Conservation (phyloP, 1,284 basidiomycete species). For the Apiotrichum gamsii region DNA sequence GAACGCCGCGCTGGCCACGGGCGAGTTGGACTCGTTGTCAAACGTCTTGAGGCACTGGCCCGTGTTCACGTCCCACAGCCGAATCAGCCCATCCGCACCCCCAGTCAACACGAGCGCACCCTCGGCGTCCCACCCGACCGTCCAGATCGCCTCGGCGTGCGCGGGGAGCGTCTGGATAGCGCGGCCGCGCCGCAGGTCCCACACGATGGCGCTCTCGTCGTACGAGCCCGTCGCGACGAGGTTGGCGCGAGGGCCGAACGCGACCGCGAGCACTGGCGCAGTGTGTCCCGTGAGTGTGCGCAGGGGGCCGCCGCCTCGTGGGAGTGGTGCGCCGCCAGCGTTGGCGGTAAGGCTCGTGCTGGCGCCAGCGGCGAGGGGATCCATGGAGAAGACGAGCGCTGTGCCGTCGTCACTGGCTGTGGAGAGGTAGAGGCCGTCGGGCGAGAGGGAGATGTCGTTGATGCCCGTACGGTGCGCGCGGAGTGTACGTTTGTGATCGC, state of each 20-base stretch:
- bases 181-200: constrained; percentile 85
- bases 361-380: constrained; percentile 1
- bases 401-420: constrained; percentile 75
- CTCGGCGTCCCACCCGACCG: constrained; percentile 86
- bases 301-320: constrained; percentile 16
- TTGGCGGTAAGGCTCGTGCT: not conserved
- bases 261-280: constrained; percentile 86
- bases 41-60: constrained; percentile 96
- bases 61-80: constrained; percentile 92
- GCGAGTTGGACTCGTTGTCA: constrained; percentile 90
- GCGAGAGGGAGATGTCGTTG: constrained; percentile 81
- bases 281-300: constrained; percentile 73
- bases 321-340: not conserved
- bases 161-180: constrained; percentile 78
- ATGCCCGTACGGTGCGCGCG: constrained; percentile 54
- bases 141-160: constrained; percentile 93
- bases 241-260: constrained; percentile 82
- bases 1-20: constrained; percentile 65
- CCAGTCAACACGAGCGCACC: constrained; percentile 89
- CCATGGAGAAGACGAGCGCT: constrained; percentile 7
- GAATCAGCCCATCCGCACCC: constrained; percentile 95
- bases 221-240: constrained; percentile 86
- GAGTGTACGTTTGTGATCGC: constrained; percentile 25
- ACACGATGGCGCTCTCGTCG: constrained; percentile 89
- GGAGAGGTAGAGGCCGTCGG: constrained; percentile 70